These are phyloP conservation scores for Nicotiana rustica DNA, from an alignment of 305 asterid species.

Conservation along the genomic window DNA sequence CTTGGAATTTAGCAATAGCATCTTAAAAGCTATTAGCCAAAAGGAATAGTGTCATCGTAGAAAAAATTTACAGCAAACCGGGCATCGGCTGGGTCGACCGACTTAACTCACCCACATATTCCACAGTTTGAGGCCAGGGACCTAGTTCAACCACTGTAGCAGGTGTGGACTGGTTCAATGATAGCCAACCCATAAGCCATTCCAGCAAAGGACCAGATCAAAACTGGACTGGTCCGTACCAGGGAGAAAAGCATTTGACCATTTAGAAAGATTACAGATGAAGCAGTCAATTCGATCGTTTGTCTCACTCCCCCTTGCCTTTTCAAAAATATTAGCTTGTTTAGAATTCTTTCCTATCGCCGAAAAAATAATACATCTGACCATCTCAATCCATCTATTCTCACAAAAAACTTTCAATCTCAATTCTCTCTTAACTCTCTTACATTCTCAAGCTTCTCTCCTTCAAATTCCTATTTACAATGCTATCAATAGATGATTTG, in stretches of 20 bases:
- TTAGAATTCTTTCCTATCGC: background rate
- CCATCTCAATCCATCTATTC: background rate
- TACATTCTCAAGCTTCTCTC: constrained; percentile 4
- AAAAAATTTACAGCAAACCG: background rate
- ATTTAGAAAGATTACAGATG: background rate
- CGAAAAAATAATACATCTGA: background rate
- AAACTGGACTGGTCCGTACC: no score
- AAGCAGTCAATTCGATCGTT: background rate
- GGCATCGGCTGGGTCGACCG: background rate
- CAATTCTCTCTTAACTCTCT: constrained; percentile 6
- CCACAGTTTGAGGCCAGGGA: background rate
- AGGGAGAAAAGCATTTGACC: background rate
- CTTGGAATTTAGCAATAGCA: background rate
- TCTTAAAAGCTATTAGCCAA: background rate
- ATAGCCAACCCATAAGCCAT: constrained; percentile 2
- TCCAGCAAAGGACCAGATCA: background rate
- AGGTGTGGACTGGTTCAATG: background rate
- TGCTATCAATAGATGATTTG: background rate
- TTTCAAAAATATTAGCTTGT: background rate
- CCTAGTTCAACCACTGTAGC: background rate
- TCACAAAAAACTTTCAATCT: background rate
- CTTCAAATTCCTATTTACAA: background rate
- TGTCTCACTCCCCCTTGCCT: background rate
- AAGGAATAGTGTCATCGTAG: background rate
- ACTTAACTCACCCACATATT: background rate